Base-by-base conservation (phyloP, 179 eudicot species). In the Silene coronaria region DNA sequence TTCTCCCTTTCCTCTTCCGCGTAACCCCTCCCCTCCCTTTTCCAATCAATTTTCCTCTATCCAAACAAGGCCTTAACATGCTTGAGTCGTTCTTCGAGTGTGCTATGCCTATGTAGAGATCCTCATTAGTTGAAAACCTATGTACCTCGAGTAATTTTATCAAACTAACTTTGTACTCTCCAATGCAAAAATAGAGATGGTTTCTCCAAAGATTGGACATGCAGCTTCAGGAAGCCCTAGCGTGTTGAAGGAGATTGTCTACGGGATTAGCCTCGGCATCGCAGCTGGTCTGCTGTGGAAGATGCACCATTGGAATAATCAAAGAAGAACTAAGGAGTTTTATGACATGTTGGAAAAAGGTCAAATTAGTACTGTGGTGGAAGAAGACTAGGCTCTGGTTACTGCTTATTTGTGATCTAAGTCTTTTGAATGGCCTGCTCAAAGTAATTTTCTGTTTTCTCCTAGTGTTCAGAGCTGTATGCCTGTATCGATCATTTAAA, bases 301-400 rank as follows among this genome's bases (percentile, higher is more conserved):
- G 70, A 86, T 84, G 86, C 91, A 89, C 77, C 96, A 89, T 60
- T 89, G 92, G 96, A 89, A 81, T 80, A 79, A 84, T 70, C 88
- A 87, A 75, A 82, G 83, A 77, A 78, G 86, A 77, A 90, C 92
- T 67, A 89, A 62, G 71, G 91, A 88, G 73, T 87, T 89, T 61
- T 89, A 91, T n/a, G 89, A 87, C 32, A 59, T 86, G 82, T 87
- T 87, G 3, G 89, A 87, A 53, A 85, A 73, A 71, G 89, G 87
- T 26, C 79, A 75, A 45, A 86, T 87, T 71, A 81, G 72, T 22
- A 79, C 79, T 17, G 90, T 85, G 2, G 82, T 84, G 3, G 83
- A 85, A 67, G 88, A 85, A 51, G 75, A 61, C 1, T 38, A 38
- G 19, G 3, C 42, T 13, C 46, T 27, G 24, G 6, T 66, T 66